Conservation (phyloP, 1,284 basidiomycete species). For the Microstroma glucosiphilum region DNA sequence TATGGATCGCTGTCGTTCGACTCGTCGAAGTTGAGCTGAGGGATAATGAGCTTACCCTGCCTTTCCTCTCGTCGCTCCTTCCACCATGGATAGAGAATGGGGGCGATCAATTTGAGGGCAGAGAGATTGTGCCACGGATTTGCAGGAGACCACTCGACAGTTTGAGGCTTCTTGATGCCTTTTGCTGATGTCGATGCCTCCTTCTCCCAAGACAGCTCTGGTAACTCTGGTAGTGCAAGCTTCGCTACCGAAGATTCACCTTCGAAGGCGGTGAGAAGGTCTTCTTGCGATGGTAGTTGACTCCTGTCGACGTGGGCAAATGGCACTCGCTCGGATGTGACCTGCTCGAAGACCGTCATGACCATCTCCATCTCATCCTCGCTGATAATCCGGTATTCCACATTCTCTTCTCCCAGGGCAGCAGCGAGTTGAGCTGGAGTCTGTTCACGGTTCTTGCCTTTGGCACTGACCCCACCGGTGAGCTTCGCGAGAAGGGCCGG, state of each 20-base stretch:
- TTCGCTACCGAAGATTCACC: conserved; percentile 25
- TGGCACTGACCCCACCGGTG: conserved; percentile 19
- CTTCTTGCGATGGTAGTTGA: conserved; percentile 36
- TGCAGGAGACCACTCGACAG: conserved; percentile 26
- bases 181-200: conserved; percentile 11
- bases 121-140: conserved; percentile 45
- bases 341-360: conserved; percentile 88
- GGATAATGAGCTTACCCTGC: conserved; percentile 36
- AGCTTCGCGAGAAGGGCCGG: conserved; percentile 53
- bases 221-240: conserved; percentile 40
- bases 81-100: conserved; percentile 45
- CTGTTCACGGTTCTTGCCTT: conserved; percentile 52
- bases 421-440: conserved; percentile 56
- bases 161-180: neutral
- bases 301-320: conserved; percentile 67
- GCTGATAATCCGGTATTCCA: conserved; percentile 56
- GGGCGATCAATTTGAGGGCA: conserved; percentile 36
- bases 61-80: conserved; percentile 43
- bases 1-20: conserved; percentile 91
- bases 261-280: conserved; percentile 40
- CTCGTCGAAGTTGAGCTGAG: conserved; percentile 64
- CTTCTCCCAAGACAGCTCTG: conserved; percentile 30
- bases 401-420: conserved; percentile 51
- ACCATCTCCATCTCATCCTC: conserved; percentile 92
- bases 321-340: conserved; percentile 80